phyloP scores from a whole-genome alignment of 768 basidiomycete genomes.

The Daedalea quercina region DNA sequence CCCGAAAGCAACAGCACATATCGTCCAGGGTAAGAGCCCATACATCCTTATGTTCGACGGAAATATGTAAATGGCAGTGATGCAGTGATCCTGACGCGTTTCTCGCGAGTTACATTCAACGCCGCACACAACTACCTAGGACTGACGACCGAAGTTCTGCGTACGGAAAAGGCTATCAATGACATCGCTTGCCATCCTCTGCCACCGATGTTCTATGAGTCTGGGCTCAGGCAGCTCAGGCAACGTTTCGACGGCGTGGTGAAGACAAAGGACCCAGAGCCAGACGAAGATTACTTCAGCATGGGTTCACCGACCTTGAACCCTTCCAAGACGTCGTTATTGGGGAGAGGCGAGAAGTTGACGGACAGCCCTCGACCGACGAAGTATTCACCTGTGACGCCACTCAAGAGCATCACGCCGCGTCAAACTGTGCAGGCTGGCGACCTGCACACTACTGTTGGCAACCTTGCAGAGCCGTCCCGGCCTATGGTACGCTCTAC shows the following conservation, averaged over 20 bases:
- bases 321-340: constrained; percentile 8
- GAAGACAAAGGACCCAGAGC: constrained; percentile 35
- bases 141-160: constrained; percentile 87
- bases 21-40: constrained; percentile 68
- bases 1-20: constrained; percentile 94
- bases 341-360: constrained; percentile 14
- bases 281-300: constrained; percentile 53
- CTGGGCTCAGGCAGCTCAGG: constrained; percentile 82
- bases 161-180: constrained; percentile 96
- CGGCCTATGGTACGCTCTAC: constrained; percentile 15
- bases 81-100: constrained; percentile 86
- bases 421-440: constrained; percentile 68
- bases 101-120: constrained; percentile 95
- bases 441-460: constrained; percentile 61
- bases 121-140: constrained; percentile 97
- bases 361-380: constrained; percentile 17
- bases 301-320: constrained; percentile 19
- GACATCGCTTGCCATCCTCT: constrained; percentile 95
- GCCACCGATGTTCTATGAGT: constrained; percentile 85
- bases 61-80: constrained; percentile 4
- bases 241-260: constrained; percentile 74
- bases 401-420: constrained; percentile 26
- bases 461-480: constrained; percentile 38
- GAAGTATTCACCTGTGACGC: constrained; percentile 16
- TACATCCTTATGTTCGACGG: not conserved